Conservation (phyloP, 1,139 yeast genomes). For the Candida neerlandica region DNA sequence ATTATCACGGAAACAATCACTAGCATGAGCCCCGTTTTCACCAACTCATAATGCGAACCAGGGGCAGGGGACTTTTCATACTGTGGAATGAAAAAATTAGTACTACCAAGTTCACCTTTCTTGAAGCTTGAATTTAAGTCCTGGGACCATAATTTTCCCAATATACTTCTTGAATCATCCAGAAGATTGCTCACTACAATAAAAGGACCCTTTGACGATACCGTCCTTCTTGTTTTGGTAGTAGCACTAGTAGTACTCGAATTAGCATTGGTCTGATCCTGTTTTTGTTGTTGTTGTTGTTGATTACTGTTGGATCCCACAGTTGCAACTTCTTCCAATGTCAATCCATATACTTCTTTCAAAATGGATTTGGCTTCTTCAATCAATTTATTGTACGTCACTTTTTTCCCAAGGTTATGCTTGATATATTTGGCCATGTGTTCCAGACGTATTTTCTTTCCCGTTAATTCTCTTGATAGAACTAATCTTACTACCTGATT, state of each 20-base stretch:
- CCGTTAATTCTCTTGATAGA: constrained; percentile 27
- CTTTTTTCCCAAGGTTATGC: constrained; percentile 20
- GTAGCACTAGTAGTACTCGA: no score
- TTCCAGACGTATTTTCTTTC: constrained; percentile 23
- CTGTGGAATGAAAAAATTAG: constrained; percentile 22
- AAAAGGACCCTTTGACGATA: constrained; percentile 16
- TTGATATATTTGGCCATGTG: constrained; percentile 27
- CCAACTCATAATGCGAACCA: constrained; percentile 29
- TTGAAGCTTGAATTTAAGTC: constrained; percentile 6
- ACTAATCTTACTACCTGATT: constrained; percentile 26
- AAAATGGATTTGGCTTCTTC: constrained; percentile 23
- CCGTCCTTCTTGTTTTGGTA: neutral
- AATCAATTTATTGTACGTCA: constrained; percentile 22
- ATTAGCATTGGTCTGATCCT: constrained; percentile 4
- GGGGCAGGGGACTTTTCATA: constrained; percentile 18
- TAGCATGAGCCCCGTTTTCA: constrained; percentile 32
- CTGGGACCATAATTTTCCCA: constrained; percentile 26
- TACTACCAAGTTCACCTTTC: constrained; percentile 12
- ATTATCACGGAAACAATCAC: constrained; percentile 32
- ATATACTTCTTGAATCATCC: constrained; percentile 22
- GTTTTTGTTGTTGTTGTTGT: constrained; percentile 9
- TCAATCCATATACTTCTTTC: constrained; percentile 33
- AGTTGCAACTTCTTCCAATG: constrained; percentile 25
- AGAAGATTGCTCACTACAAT: constrained; percentile 25
- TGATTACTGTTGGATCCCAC: constrained; percentile 11